Evolutionary conservation across 495 filamentous ascomycete genomes (phyloP).

Genomic region (Astrocystis sublimbata): DNA sequence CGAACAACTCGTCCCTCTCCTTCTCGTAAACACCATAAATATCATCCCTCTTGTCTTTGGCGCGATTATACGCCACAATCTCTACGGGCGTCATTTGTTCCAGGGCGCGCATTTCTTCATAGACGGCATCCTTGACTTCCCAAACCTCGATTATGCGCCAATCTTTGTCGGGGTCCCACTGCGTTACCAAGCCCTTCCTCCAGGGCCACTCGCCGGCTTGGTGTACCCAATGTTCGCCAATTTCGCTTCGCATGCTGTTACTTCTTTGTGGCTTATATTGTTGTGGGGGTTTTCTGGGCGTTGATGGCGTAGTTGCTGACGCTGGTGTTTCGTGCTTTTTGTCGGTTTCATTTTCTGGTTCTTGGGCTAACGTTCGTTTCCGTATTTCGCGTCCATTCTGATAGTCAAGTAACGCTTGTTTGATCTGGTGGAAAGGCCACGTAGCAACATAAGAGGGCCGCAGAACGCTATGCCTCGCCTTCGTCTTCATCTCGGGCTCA

Average conservation of each 20-base stretch:
- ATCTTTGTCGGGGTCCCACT: background rate
- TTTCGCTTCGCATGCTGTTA: background rate
- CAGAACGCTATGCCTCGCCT: background rate
- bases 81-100: background rate
- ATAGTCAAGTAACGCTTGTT: background rate
- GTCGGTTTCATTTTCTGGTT: background rate
- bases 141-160: background rate
- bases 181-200: background rate
- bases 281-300: background rate
- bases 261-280: too few species aligned
- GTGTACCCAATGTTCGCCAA: background rate
- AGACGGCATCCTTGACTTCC: background rate
- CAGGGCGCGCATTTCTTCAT: background rate
- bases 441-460: background rate
- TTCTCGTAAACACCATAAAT: background rate
- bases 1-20: background rate
- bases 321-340: background rate
- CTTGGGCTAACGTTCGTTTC: background rate
- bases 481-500: background rate
- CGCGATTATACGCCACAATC: background rate
- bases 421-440: background rate
- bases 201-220: background rate
- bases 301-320: background rate
- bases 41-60: background rate
- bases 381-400: background rate